Base-by-base conservation (phyloP, 768 basidiomycete species). In the Phylloporus rhodoxanthus region DNA sequence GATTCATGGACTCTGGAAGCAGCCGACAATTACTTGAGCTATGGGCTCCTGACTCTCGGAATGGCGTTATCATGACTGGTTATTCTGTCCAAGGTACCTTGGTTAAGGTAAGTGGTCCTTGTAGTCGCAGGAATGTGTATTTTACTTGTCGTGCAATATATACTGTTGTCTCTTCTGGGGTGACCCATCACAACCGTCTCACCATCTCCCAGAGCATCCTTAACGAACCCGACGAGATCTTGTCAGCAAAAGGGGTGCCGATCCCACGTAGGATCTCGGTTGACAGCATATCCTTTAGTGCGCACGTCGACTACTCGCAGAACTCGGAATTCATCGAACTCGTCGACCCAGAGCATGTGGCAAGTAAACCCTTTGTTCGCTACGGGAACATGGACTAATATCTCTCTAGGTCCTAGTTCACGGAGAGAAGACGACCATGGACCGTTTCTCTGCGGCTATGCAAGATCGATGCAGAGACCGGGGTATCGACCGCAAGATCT, bases 41-140 rank as follows among this genome's bases (percentile, higher is more conserved):
- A 26, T 97, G 92, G 95, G 91, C 92, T 13, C 87, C 91, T 1
- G 95, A 97, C 64, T 78, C 89, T 43, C 83, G 91, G 56, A 99
- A 98, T 58, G 95, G 95, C 20, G 74, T 96, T 43, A 86, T 98
- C 64, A 76, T 97, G 50, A 96, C 94, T 38, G 95, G 95, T 13
- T 97, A 96, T 64, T 92, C 91, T n/a, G 80, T 96, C 25, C 92
- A 96, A 71, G 95, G 95, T 39, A 96, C 95, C 5, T 73, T 87
- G 76, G 94, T 95, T 50, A 81, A 92, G 81, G 94, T 95, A 80
- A 85, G 92, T 87, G 61, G 29, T 47, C 8, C 25, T 41, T n/a
- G 43, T 51, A 23, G 21, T 36, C 8, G 38, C 34, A 37, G 54
- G 14, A 43, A 45, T 52, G 57, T 68, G 59, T 65, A 47, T 50